Base-by-base conservation (phyloP, 306 rosid genomes). In the Rosa chinensis region DNA sequence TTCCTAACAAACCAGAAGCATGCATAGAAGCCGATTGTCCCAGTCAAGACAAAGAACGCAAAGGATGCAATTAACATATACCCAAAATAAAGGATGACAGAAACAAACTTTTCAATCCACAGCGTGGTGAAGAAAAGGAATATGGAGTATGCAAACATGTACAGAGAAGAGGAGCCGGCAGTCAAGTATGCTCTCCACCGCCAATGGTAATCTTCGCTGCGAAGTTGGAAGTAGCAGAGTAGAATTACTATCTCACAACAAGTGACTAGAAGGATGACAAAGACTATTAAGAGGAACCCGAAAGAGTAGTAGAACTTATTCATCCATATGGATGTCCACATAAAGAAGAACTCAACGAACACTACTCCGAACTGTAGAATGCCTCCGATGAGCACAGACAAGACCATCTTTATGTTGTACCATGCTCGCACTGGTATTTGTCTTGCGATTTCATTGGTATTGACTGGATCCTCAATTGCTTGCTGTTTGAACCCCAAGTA, bases 171-270 rank as follows among this genome's bases (percentile, higher is more conserved):
- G 42, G 99, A 95, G 58, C 96, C 99, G 0, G 97, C 98, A 10
- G 99, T 95, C 75, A 95, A 92, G 84, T 92, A 95, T 4, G 99
- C 84, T 82, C 99, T 91, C 99, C 99, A 95, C 97, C 95, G 91
- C 99, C 99, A 95, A 72, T 89, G 78, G 87, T 95, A 95, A 85
- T 95, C 97, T 85, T 95, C 99, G 74, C 98, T 91, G 90, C 99
- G 91, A 79, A 92, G 78, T 84, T 95, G 99, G 93, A 91, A 92
- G 92, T 95, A 92, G 92, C 99, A 95, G 55, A 95, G 97, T 70
- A 95, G 98, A 18, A 92, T 86, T 2, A 97, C 89, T 73, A 92
- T 89, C 96, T 92, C 99, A 0, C 97, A 97, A 37, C 99, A 95
- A 16, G 98, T 91, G 82, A 92, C 90, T 78, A 95, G 71, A 71